Percentiles rank a stretch among this genome's conserved stretches.
These are phyloP conservation scores for Pilobolus umbonatus DNA, from an alignment of 192 early-diverging fungal species.

Conservation along the genomic window DNA sequence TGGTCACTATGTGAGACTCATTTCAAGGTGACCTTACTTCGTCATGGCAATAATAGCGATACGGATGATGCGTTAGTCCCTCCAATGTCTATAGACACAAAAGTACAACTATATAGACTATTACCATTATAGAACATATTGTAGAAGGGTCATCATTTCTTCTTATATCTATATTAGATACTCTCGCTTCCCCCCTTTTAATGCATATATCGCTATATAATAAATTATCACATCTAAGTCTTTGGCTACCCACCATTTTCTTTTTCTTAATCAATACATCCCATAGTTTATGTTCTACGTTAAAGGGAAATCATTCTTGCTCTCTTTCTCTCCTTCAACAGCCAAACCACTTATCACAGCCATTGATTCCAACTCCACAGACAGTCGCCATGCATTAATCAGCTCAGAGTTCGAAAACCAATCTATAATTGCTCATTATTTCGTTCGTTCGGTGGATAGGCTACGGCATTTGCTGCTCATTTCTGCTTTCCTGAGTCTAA, in stretches of 20 bases:
- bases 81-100: neutral
- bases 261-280: neutral
- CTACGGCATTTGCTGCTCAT: neutral
- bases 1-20: conserved; percentile 19
- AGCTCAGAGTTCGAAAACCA: neutral
- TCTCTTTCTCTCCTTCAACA: neutral
- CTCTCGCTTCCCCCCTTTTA: neutral
- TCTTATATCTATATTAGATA: too few relatives aligned
- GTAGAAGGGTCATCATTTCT: too few relatives aligned
- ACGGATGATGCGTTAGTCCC: conserved; percentile 16
- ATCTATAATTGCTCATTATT: neutral
- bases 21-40: conserved; percentile 24
- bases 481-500: neutral
- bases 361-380: too few relatives aligned
- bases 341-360: too few relatives aligned
- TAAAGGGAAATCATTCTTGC: conserved; percentile 4
- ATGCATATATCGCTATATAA: neutral
- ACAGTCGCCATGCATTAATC: too few relatives aligned
- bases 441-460: neutral
- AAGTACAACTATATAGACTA: conserved; percentile 24
- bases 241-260: neutral
- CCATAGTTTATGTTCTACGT: conserved; percentile 22
- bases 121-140: neutral
- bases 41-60: neutral
- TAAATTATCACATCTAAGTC: neutral